Conservation (phyloP, 805 yeast species). For the Myxozyma kluyveri region DNA sequence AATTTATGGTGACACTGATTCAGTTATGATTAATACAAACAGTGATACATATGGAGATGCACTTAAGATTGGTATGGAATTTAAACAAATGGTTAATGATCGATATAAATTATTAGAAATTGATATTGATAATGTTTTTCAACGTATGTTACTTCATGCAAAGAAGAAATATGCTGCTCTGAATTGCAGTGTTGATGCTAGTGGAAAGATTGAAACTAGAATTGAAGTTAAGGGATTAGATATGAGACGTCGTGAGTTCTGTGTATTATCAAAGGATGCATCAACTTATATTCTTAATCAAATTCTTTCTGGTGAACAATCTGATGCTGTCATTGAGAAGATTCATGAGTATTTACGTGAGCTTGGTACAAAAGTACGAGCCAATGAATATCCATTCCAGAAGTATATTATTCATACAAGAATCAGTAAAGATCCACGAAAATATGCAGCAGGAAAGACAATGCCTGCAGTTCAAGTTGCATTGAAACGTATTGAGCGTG, state of each 20-base stretch:
- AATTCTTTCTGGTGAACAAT: slow-evolving; percentile 69
- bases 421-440: slow-evolving; percentile 81
- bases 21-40: slow-evolving; percentile 96
- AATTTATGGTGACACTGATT: slow-evolving; percentile 97
- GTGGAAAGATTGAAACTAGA: slow-evolving; percentile 55
- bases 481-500: slow-evolving; percentile 69
- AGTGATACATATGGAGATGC: slow-evolving; percentile 69
- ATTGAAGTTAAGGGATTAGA: slow-evolving; percentile 95
- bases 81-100: slow-evolving; percentile 82
- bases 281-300: slow-evolving; percentile 72
- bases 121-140: slow-evolving; percentile 91
- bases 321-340: slow-evolving; percentile 63
- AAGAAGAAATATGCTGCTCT: slow-evolving; percentile 97
- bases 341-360: slow-evolving; percentile 70
- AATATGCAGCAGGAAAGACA: slow-evolving; percentile 75
- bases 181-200: slow-evolving; percentile 51
- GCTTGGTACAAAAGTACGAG: slow-evolving; percentile 55
- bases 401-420: slow-evolving; percentile 80
- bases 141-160: slow-evolving; percentile 79
- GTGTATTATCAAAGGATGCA: slow-evolving; percentile 86
- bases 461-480: slow-evolving; percentile 91
- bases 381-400: slow-evolving; percentile 60
- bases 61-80: slow-evolving; percentile 74
- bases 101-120: slow-evolving; percentile 84
- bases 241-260: slow-evolving; percentile 94